phyloP scores from a whole-genome alignment of 805 yeast genomes.

The Schwanniomyces sp. region DNA sequence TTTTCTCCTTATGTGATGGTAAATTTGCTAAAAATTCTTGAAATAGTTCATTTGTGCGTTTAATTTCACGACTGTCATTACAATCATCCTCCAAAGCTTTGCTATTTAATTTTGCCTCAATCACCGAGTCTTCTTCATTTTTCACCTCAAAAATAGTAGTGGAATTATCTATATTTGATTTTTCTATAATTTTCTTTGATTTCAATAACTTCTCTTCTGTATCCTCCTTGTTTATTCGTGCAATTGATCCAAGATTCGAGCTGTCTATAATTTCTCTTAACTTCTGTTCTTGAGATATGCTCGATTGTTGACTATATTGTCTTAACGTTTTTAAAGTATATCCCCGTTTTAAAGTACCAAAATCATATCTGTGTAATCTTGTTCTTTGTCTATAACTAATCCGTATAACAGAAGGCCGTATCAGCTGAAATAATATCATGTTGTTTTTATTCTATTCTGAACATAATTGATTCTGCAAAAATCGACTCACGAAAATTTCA shows the following conservation, averaged over 20 bases:
- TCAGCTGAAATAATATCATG: not conserved
- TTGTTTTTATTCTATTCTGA: not conserved
- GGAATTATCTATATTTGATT: not conserved
- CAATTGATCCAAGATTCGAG: slow-evolving; percentile 16
- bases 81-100: not conserved
- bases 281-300: slow-evolving; percentile 21
- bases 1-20: slow-evolving; percentile 47
- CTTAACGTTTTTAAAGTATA: not conserved
- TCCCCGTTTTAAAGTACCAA: not conserved
- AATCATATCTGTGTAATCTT: not conserved
- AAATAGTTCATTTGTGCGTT: slow-evolving; percentile 4
- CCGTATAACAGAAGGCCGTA: not conserved
- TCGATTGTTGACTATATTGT: not conserved
- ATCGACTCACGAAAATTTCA: not conserved
- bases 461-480: not conserved
- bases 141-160: not conserved
- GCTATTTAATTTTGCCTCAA: not conserved
- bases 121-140: not conserved
- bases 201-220: not conserved
- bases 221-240: not conserved
- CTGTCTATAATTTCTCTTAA: slow-evolving; percentile 33
- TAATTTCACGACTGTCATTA: not conserved
- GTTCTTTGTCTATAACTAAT: not conserved
- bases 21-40: slow-evolving; percentile 29
- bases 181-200: not conserved